Base-by-base conservation (phyloP, 495 filamentous ascomycete species). In the Aspergillus saccharolyticus region DNA sequence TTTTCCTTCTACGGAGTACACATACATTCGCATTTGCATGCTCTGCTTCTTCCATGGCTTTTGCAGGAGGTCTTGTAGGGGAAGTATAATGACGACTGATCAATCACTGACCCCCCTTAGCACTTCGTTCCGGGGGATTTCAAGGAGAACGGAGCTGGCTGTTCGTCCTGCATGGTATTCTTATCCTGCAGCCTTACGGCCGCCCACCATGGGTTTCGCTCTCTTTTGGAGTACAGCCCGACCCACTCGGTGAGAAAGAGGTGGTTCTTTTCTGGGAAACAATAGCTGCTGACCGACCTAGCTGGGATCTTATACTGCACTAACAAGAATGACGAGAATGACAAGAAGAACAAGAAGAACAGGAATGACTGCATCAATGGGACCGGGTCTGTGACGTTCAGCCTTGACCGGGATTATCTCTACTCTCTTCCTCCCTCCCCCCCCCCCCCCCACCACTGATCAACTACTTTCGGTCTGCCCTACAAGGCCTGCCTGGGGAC, bases 371-470 rank as follows among this genome's bases (percentile, higher is more conserved):
- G 25, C 25, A 30, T 30, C 33, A 15, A 10, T 12, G 12, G 25
- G 25, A 30, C 25, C 33, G 2, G 33, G 33, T 39, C 33, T 12
- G 33, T 39, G 33, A 39, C 4, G 33, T 52, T 59, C 56, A 59
- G 56, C 51, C 58, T 53, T 46, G 53, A 39, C 20, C n/a, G 47
- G 22, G 22, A 39, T 39, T 39, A 5, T 39, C 33, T 39, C 33
- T 30, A 4, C 4, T 30, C 25, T 10, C 25, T 30, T n/a, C n/a
- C n/a, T n/a, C n/a, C n/a, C n/a, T n/a, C n/a, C n/a, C n/a, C n/a
- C n/a, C 25, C 25, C 25, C 25, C 25, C 33, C 33, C 25, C 43
- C 58, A 53, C 58, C 58, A 60, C 58, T 60, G 58, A 60, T 60
- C 58, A 53, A 55, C 58, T 55, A 53, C 39, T 49, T 52, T 47